These are phyloP conservation scores for Naematelia encephala DNA, from an alignment of 768 basidiomycete species.

Conservation along the genomic window DNA sequence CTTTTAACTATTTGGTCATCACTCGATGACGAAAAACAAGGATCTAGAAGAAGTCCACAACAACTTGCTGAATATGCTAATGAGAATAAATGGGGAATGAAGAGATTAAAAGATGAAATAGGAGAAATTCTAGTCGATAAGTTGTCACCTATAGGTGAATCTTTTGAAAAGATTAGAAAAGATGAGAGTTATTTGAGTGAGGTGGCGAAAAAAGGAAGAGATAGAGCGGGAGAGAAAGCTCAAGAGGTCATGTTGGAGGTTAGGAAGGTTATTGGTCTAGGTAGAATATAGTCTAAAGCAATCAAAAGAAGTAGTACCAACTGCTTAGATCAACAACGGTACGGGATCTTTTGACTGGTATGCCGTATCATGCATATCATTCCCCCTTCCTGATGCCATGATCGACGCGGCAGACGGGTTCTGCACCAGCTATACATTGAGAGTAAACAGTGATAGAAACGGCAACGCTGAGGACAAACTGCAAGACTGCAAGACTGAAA, in stretches of 20 bases:
- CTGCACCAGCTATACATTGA: too few species aligned
- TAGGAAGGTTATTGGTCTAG: slow-evolving; percentile 63
- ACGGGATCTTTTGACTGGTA: too few species aligned
- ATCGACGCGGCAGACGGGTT: too few species aligned
- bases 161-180: slow-evolving; percentile 63
- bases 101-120: slow-evolving; percentile 69
- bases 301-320: too few species aligned
- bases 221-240: slow-evolving; percentile 63
- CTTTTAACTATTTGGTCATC: slow-evolving; percentile 75
- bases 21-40: slow-evolving; percentile 35
- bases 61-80: slow-evolving; percentile 14
- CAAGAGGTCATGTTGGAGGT: slow-evolving; percentile 65
- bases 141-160: slow-evolving; percentile 64
- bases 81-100: slow-evolving; percentile 57
- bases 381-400: too few species aligned
- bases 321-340: too few species aligned
- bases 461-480: too few species aligned
- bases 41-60: too few species aligned
- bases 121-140: slow-evolving; percentile 67
- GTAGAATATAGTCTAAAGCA: slow-evolving; percentile 16
- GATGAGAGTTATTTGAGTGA: slow-evolving; percentile 63
- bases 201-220: slow-evolving; percentile 65
- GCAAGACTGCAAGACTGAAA: too few species aligned
- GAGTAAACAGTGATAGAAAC: too few species aligned
- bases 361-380: too few species aligned